Evolutionary conservation across 139 green algal genomes (phyloP), one percentile per base, ranked within the genome.

Genomic region (Penium margaritaceum): DNA sequence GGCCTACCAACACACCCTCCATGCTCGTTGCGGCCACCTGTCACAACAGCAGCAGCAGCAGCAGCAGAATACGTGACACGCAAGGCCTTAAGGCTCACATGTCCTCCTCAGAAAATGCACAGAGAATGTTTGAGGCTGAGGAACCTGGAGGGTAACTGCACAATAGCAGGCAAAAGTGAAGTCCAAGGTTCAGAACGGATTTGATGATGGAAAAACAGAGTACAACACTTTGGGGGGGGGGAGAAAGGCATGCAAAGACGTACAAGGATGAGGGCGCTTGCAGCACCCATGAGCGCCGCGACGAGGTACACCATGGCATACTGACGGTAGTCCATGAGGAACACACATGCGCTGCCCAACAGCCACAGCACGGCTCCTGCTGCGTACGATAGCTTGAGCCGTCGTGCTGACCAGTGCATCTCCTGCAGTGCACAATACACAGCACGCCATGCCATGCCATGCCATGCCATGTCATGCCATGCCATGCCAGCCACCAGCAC

Each of bases 11-110:
- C 44, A 77, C 34, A 17, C 57, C 70, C 35, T 77, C 57, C 70
- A 77, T 54, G 46, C 70, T 77, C 21, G 58, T 71, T 41, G 70
- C 70, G 19, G 70, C 38, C 41, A 77, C 70, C 70, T 77, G 58
- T 51, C 9, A 51, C 41, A 51, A 21, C 41, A 51, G 41, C 41
- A 51, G 12, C 41, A 51, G 41, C 12, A 12, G 12, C 41, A 51
- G 41, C 41, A 51, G 41, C 41, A n/a, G n/a, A n/a, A n/a, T n/a
- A n/a, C n/a, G n/a, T n/a, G n/a, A n/a, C n/a, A n/a, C n/a, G n/a
- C n/a, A n/a, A n/a, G n/a, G n/a, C n/a, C n/a, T n/a, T n/a, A n/a
- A n/a, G n/a, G n/a, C n/a, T n/a, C n/a, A n/a, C n/a, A n/a, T n/a
- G n/a, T n/a, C n/a, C n/a, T n/a, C n/a, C n/a, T n/a, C n/a, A n/a